Base-by-base conservation (phyloP, 2,329 filamentous ascomycete genomes). In the Ophiostoma montium region DNA sequence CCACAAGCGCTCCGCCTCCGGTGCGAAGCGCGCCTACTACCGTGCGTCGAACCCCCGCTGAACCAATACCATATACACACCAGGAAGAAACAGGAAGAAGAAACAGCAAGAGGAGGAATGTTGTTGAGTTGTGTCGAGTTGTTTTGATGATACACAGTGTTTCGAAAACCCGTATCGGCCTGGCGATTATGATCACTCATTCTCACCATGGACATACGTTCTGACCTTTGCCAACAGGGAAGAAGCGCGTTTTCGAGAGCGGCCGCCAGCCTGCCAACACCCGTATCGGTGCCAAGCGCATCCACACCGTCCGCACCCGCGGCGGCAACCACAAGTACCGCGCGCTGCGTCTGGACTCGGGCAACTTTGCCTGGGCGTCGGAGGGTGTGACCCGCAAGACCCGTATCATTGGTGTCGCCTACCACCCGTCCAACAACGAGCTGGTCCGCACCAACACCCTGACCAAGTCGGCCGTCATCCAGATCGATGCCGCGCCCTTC, bases 401-500 rank as follows among this genome's bases (percentile, higher is more conserved):
- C 73, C 92, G 94, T 78, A 86, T 98, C 70, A 95, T 98, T 70
- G 88, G 78, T 65, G 94, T 98, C 74, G 84, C 83, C 69, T 98
- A 88, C 86, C 94, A 98, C 76, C 94, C 92, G 57, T 95, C 90
- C 70, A 98, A 98, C 89, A 98, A 98, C 87, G 92, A 98, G 78
- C 82, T 98, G 63, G 89, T 98, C 78, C 92, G 92, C 68, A 98
- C 92, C 74, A 98, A 98, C 84, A 96, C 92, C 76, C 81, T 98
- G 70, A 98, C 92, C 80, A 94, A 89, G 77, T 87, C 87, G 67
- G 92, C 92, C 75, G 86, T 98, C 66, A 86, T 98, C 70, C 92
- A 98, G 80, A 77, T 98, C 74, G 92, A 98, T 72, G 92, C 94
- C 64, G 87, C 92, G 57, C 92, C 92, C 61, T 98, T 98, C 86